phyloP scores from a whole-genome alignment of 2,329 filamentous ascomycete species.

The Annulohypoxylon truncatum region DNA sequence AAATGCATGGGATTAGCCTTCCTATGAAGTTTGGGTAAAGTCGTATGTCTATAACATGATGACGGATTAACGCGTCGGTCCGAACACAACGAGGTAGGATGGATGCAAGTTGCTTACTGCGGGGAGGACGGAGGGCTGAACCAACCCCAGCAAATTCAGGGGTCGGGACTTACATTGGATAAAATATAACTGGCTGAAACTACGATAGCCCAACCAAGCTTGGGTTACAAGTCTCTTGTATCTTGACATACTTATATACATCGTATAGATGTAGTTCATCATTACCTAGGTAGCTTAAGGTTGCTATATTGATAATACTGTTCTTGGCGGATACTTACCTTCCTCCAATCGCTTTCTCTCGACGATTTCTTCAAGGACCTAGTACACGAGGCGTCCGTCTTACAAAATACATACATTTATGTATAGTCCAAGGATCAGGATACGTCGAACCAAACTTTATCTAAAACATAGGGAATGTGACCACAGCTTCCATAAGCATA shows the following conservation, averaged over 20 bases:
- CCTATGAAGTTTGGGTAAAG: background rate
- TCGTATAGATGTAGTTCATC: too few species aligned
- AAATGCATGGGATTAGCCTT: background rate
- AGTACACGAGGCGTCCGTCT: background rate
- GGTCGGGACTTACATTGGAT: background rate
- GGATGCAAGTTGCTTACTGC: slow-evolving; percentile 21
- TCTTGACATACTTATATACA: too few species aligned
- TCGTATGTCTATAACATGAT: background rate
- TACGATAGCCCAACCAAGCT: background rate
- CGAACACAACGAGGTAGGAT: slow-evolving; percentile 5
- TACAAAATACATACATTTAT: background rate
- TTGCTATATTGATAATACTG: background rate
- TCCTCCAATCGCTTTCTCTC: background rate
- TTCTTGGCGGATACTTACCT: background rate
- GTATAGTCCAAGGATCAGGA: background rate
- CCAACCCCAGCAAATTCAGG: slow-evolving; percentile 8
- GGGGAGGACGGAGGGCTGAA: slow-evolving; percentile 10
- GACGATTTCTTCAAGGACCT: background rate
- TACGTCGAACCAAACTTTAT: background rate
- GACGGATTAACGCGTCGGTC: slow-evolving; percentile 11
- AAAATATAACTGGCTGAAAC: background rate
- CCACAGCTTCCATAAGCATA: background rate
- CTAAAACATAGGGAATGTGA: background rate
- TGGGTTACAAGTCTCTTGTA: background rate
- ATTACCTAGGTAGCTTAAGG: background rate